A percentile compares a stretch with the other conserved stretches of the same genome.
These are phyloP conservation scores for Cyberlindnera lachancei DNA, from an alignment of 805 yeast genomes.

Conservation along the genomic window DNA sequence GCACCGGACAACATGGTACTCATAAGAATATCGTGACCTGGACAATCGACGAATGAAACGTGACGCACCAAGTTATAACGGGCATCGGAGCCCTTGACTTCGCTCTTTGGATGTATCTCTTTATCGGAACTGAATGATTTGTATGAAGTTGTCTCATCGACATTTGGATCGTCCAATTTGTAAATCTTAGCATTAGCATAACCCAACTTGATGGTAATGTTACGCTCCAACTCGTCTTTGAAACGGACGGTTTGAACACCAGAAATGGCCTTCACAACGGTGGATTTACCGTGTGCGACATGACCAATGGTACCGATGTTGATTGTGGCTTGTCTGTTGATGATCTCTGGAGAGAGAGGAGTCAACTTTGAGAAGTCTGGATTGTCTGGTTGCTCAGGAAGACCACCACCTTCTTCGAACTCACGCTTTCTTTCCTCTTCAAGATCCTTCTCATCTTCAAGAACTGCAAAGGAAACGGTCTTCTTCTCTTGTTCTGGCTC, in stretches of 20 bases:
- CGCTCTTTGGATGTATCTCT: constrained; percentile 91
- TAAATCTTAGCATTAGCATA: constrained; percentile 98
- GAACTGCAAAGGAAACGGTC: constrained; percentile 73
- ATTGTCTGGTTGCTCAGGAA: constrained; percentile 90
- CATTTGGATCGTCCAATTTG: constrained; percentile 75
- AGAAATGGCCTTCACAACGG: constrained; percentile 92
- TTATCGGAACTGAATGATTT: constrained; percentile 90
- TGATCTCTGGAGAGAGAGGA: constrained; percentile 90
- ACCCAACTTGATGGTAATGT: constrained; percentile 96
- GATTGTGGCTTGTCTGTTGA: constrained; percentile 97
- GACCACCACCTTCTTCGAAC: constrained; percentile 97
- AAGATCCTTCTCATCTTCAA: constrained; percentile 61
- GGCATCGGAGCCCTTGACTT: constrained; percentile 80
- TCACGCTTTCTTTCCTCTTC: constrained; percentile 77
- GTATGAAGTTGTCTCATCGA: constrained; percentile 94
- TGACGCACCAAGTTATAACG: constrained; percentile 89
- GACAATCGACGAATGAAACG: constrained; percentile 98
- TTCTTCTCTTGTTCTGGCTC: constrained; percentile 45
- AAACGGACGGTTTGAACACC: constrained; percentile 99
- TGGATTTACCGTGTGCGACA: constrained; percentile 92
- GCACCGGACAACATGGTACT: constrained; percentile 99
- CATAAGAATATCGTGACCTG: constrained; percentile 99
- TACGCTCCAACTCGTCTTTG: constrained; percentile 98
- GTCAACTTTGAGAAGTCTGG: constrained; percentile 78
- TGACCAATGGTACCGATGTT: constrained; percentile 97